A percentile compares a stretch with the other conserved stretches of the same genome.
phyloP scores from a whole-genome alignment of 2,329 filamentous ascomycete genomes.

The Pyrenophora seminiperda region DNA sequence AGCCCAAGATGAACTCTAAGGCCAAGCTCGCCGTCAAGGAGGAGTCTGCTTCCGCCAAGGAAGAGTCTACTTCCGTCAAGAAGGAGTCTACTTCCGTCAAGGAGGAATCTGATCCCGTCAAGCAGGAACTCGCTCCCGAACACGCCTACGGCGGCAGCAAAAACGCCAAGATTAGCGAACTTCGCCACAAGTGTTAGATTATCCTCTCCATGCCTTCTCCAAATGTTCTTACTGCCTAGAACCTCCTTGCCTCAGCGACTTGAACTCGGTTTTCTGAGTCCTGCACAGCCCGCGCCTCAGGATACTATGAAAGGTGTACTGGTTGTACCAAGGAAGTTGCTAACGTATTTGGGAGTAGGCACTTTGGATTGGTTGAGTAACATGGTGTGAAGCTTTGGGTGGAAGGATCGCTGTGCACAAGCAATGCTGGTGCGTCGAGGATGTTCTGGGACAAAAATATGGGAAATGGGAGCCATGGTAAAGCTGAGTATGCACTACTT shows the following conservation, averaged over 20 bases:
- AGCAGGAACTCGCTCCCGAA: background rate
- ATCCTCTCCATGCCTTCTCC: background rate
- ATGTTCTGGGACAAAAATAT: too few relatives aligned
- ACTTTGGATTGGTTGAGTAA: constrained; percentile 18
- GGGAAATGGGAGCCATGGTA: too few relatives aligned
- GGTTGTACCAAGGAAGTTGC: constrained; percentile 13
- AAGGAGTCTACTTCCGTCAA: too few relatives aligned
- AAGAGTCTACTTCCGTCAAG: too few relatives aligned
- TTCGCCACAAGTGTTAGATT: constrained; percentile 4
- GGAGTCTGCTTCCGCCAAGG: background rate
- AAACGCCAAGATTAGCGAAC: background rate
- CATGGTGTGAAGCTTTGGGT: too few relatives aligned
- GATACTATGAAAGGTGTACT: constrained; percentile 6
- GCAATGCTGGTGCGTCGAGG: too few relatives aligned
- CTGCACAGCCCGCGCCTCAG: background rate
- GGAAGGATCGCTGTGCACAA: too few relatives aligned
- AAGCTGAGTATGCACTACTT: too few relatives aligned
- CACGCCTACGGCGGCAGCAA: background rate
- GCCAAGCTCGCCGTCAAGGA: background rate
- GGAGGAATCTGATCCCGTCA: too few relatives aligned
- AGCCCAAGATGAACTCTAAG: too few relatives aligned
- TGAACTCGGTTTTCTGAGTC: background rate
- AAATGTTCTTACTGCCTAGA: background rate
- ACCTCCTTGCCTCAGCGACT: background rate
- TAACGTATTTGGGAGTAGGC: constrained; percentile 17